Conservation (phyloP, 257 asterid species). For the Gentiana macrophylla region DNA sequence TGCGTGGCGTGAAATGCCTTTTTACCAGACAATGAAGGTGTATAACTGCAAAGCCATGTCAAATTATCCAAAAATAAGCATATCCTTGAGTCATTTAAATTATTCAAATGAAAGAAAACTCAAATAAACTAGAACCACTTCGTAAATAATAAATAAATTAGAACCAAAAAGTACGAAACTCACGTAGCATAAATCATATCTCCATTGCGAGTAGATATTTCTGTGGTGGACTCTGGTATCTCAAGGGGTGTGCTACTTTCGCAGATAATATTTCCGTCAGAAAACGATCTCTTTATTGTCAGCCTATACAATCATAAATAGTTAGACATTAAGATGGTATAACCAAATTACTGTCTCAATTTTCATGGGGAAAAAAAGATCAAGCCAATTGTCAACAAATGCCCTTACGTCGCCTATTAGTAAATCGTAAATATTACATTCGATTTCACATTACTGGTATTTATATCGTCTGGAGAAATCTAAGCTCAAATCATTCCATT, state of each 20-base stretch:
- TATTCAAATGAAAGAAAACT: neutral
- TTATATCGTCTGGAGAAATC: constrained; percentile 1
- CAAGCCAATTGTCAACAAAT: neutral
- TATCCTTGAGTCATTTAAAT: no score
- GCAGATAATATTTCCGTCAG: constrained; percentile 72
- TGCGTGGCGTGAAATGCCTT: constrained; percentile 38
- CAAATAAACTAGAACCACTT: neutral
- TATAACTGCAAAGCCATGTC: constrained; percentile 32
- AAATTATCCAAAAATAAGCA: no score
- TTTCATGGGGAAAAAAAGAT: no score
- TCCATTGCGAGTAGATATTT: constrained; percentile 47
- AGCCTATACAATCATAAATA: constrained; percentile 37
- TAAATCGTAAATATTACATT: no score
- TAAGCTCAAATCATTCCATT: neutral
- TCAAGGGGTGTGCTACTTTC: constrained; percentile 36
- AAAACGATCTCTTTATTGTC: constrained; percentile 64
- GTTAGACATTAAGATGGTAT: neutral
- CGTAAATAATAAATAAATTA: no score
- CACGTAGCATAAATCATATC: constrained; percentile 49
- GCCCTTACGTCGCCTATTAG: no score
- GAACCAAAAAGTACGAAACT: constrained; percentile 2
- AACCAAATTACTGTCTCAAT: no score
- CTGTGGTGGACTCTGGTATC: constrained; percentile 52
- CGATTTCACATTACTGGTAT: neutral
- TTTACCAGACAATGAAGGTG: constrained; percentile 48